phyloP scores from a whole-genome alignment of 192 early-diverging fungal species.

The Umbelopsis sp. region DNA sequence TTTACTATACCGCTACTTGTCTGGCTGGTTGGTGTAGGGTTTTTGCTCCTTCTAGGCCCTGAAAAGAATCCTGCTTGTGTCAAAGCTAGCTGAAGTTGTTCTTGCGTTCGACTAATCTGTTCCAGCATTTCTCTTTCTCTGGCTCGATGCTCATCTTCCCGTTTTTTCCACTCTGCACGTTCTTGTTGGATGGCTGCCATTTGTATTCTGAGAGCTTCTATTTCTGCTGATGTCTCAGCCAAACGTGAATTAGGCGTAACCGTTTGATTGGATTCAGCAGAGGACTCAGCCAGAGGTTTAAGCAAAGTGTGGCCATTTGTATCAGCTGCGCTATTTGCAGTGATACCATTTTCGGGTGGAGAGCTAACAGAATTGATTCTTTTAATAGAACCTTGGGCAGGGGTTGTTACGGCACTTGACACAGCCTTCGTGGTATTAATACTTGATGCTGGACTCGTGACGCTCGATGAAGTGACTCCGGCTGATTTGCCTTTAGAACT shows the following conservation, averaged over 20 bases:
- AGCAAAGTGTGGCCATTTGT: background rate
- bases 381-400: constrained; percentile 1
- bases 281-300: background rate
- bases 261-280: constrained; percentile 8
- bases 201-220: constrained; percentile 28
- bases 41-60: background rate
- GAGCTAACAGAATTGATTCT: background rate
- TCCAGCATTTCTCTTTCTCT: constrained; percentile 25
- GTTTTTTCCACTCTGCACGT: constrained; percentile 23
- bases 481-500: background rate
- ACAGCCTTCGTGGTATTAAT: constrained; percentile 1
- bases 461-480: background rate
- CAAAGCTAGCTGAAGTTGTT: constrained; percentile 19
- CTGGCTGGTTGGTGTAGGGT: background rate
- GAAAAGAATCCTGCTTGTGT: constrained; percentile 11
- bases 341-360: background rate
- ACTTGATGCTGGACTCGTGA: constrained; percentile 8
- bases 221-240: constrained; percentile 18
- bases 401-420: background rate
- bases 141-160: constrained; percentile 24
- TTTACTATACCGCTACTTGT: background rate
- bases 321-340: background rate
- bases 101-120: constrained; percentile 25
- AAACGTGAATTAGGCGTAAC: constrained; percentile 4
- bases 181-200: constrained; percentile 30